Evolutionary conservation across 2,329 filamentous ascomycete genomes (phyloP), one percentile per base, ranked within the genome.

Genomic region (Fusarium brachygibbosum): DNA sequence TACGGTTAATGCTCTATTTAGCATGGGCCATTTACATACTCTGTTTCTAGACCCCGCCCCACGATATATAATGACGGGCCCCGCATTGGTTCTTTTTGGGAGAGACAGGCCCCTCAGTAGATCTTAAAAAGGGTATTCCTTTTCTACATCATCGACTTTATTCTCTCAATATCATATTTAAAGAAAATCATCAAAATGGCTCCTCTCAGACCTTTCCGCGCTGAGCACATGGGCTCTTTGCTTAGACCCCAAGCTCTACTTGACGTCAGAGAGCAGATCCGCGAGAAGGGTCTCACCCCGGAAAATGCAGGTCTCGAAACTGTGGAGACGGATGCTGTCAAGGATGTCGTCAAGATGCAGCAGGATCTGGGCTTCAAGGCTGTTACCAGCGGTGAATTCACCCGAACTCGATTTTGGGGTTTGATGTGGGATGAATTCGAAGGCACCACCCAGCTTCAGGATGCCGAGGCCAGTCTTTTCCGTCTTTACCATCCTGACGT

Each of bases 181-280:
- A 34, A 40, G 28, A 40, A 21, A 14, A n/a, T 6, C 31, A 21
- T 34, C 59, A 60, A 35, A 12, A 75, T 75, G 73, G 40, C 62
- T 25, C 34, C 63, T 21, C 56, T 69, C 2, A 82, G 82, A 21
- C 91, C 91, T 32, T 93, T 92, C 83, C 86, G 91, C 74, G 91
- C 91, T 50, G 91, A 93, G 83, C 91, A 93, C 74, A 84, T 93
- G 73, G 91, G 91, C 72, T 93, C 90, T 16, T 83, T 93, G 32
- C 86, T 93, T 42, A 88, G 91, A n/a, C 91, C 91, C 9, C 81
- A 90, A 63, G 63, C 69, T 23, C 76, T 79, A 11, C 76, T 79
- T 11, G 72, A 77, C 34, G 72, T 74, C 38, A 72, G 77, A 60
- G 70, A 76, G 58, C 63, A 73, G 58, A 74, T 79, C 56, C 76